These are phyloP conservation scores for Rhizodiscina lignyota DNA, from an alignment of 495 filamentous ascomycete genomes.

Conservation along the genomic window DNA sequence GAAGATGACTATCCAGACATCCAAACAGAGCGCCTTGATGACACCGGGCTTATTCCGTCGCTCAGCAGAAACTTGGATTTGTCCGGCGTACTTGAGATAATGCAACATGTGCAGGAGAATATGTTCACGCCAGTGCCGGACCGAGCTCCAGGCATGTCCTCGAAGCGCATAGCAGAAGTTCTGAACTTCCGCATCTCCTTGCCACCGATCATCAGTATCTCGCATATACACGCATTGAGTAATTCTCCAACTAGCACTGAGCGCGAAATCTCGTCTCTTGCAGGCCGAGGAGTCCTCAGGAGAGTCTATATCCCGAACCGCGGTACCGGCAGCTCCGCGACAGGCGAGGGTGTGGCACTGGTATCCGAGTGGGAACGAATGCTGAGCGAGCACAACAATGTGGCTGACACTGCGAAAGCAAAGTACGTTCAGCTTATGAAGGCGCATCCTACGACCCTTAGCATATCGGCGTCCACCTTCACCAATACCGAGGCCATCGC, in stretches of 20 bases:
- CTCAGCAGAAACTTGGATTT: too few relatives aligned
- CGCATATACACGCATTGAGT: conserved; percentile 54
- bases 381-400: conserved; percentile 23
- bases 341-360: conserved; percentile 59
- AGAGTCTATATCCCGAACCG: conserved; percentile 51
- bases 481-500: conserved; percentile 33
- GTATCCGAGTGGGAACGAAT: conserved; percentile 42
- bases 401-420: conserved; percentile 32
- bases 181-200: conserved; percentile 48
- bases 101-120: too few relatives aligned
- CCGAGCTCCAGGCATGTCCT: conserved; percentile 51
- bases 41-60: too few relatives aligned
- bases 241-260: conserved; percentile 53
- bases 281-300: conserved; percentile 40
- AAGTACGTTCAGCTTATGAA: conserved; percentile 39
- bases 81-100: too few relatives aligned
- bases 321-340: conserved; percentile 36
- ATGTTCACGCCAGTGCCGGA: conserved; percentile 60
- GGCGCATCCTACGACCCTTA: conserved; percentile 34
- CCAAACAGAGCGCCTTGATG: too few relatives aligned
- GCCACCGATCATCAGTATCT: conserved; percentile 52
- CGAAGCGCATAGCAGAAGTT: conserved; percentile 50
- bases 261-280: conserved; percentile 51
- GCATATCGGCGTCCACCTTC: conserved; percentile 31
- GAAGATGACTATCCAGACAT: too few relatives aligned